Conservation (phyloP, 805 yeast genomes). For the Zygosaccharomyces bisporus region DNA sequence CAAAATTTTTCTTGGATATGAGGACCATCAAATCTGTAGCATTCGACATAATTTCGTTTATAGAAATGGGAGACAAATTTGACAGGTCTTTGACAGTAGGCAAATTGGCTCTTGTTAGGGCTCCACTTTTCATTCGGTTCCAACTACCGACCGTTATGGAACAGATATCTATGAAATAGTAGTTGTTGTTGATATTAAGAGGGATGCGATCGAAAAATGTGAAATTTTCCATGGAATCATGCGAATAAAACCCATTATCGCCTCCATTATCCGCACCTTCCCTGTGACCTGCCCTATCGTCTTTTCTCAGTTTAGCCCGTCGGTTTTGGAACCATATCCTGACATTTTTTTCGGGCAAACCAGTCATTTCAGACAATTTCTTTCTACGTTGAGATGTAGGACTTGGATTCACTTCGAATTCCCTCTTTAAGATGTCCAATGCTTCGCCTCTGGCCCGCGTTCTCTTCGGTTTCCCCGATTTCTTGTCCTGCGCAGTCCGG, state of each 20-base stretch:
- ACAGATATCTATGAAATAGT: slow-evolving; percentile 62
- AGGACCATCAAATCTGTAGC: slow-evolving; percentile 69
- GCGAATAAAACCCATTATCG: slow-evolving; percentile 10
- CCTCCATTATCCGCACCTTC: slow-evolving; percentile 11
- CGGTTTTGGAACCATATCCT: slow-evolving; percentile 92
- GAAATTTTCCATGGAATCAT: slow-evolving; percentile 16
- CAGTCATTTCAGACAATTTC: slow-evolving; percentile 64
- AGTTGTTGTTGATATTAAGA: slow-evolving; percentile 57
- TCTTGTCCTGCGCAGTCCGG: slow-evolving; percentile 1
- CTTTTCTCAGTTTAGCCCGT: slow-evolving; percentile 70
- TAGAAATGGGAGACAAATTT: slow-evolving; percentile 63
- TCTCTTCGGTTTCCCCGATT: slow-evolving; percentile 41
- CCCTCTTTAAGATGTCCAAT: slow-evolving; percentile 59
- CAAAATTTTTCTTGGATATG: slow-evolving; percentile 64
- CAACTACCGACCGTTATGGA: slow-evolving; percentile 74
- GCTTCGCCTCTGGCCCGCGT: slow-evolving; percentile 81
- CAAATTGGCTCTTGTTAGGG: slow-evolving; percentile 38
- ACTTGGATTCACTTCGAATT: slow-evolving; percentile 67
- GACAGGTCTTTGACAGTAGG: slow-evolving; percentile 44
- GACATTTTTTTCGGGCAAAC: slow-evolving; percentile 83
- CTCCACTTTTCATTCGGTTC: slow-evolving; percentile 73
- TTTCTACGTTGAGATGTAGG: slow-evolving; percentile 72
- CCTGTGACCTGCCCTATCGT: slow-evolving; percentile 11
- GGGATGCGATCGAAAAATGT: slow-evolving; percentile 43
- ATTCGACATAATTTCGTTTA: slow-evolving; percentile 58